Base-by-base conservation (phyloP, 495 filamentous ascomycete species). In the Wilcoxina mikolae region DNA sequence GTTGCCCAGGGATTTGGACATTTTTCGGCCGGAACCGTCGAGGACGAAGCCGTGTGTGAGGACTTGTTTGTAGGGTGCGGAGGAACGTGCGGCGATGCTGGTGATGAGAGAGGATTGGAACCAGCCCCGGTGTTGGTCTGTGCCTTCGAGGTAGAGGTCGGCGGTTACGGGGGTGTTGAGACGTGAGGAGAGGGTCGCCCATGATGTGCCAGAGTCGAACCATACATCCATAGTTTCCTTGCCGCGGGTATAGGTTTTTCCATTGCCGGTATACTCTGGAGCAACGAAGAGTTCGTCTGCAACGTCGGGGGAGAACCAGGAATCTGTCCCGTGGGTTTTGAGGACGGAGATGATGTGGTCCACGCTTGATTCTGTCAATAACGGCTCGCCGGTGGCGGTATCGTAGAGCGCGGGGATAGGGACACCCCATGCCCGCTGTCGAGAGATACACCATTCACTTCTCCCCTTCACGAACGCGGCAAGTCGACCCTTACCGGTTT, bases 141-240 rank as follows among this genome's bases (percentile, higher is more conserved):
- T 82, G 24, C 91, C 91, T 71, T 99, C 91, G 3, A 96, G 74
- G 63, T 94, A 96, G 27, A 95, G 74, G 66, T 96, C 89, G 0
- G 87, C 85, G 22, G 79, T 75, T 51, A 33, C 51, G 20, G 43
- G 24, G 31, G 48, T 43, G 17, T 58, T 60, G 1, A 64, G 49
- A 0, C 47, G 51, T 4, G 29, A 18, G 43, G 48, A 39, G 5
- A 66, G 52, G 15, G 55, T 53, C 0, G 87, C 81, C 91, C 91
- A 99, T 65, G 85, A 95, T 48, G 85, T 95, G 4, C 91, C 91
- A 59, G 90, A 95, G 67, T 99, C 91, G 62, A 96, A 96, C 91
- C 91, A 99, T 22, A 99, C 91, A 69, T 99, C 91, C 91, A 99
- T 96, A 0, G 91, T 99, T 59, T 99, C 93, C n/a, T 71, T 82